Evolutionary conservation across 257 asterid species (phyloP).

Genomic region (Plantago elongata): DNA sequence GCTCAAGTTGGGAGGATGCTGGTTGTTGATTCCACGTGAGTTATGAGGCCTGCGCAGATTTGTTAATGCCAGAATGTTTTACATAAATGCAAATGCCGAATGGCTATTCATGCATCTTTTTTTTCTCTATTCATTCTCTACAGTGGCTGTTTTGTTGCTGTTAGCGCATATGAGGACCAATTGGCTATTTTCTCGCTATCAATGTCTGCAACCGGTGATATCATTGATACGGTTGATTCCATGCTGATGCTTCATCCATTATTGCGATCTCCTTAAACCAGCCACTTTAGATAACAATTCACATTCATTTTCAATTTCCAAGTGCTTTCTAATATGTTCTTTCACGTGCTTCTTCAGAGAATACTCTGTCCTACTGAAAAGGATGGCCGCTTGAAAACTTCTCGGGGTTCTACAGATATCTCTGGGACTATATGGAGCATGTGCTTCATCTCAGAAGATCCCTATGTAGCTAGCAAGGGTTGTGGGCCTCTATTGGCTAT

Average conservation of each 20-base stretch:
- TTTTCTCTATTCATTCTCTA: conserved; percentile 41
- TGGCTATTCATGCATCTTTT: conserved; percentile 36
- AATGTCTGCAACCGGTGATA: conserved; percentile 52
- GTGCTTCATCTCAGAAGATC: conserved; percentile 84
- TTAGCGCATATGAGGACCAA: conserved; percentile 84
- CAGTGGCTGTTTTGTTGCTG: conserved; percentile 95
- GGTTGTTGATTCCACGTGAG: conserved; percentile 82
- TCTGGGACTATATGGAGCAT: conserved; percentile 99
- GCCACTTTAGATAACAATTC: neutral
- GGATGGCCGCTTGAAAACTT: conserved; percentile 46
- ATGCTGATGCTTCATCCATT: conserved; percentile 4
- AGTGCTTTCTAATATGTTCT: conserved; percentile 19
- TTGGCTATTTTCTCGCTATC: conserved; percentile 76
- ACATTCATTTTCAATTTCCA: conserved; percentile 18
- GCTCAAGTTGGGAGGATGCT: conserved; percentile 90
- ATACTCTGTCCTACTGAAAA: conserved; percentile 65
- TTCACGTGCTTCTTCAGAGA: conserved; percentile 41
- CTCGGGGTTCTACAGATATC: conserved; percentile 46
- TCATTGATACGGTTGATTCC: conserved; percentile 66
- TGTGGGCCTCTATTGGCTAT: conserved; percentile 72
- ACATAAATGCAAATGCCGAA: conserved; percentile 23
- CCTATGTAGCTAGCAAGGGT: conserved; percentile 41
- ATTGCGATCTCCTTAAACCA: neutral
- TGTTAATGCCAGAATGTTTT: conserved; percentile 13
- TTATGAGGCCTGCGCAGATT: conserved; percentile 20